phyloP scores from a whole-genome alignment of 352 stramenopile genomes.

The Globisporangium ultimum region DNA sequence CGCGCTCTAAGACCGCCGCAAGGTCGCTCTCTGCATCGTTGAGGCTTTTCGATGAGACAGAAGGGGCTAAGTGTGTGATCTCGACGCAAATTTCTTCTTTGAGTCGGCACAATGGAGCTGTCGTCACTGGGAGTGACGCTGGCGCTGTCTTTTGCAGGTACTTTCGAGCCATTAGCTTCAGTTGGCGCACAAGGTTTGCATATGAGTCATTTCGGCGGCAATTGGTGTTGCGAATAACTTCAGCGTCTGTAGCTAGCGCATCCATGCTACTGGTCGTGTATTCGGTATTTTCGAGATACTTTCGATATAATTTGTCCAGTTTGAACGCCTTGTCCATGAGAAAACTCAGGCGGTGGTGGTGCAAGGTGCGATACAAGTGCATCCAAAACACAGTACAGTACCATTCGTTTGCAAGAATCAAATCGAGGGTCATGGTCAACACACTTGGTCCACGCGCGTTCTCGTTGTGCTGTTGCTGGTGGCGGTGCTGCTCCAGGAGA shows the following conservation, averaged over 20 bases:
- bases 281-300: background rate
- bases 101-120: conserved; percentile 16
- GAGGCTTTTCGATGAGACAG: background rate
- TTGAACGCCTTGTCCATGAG: conserved; percentile 55
- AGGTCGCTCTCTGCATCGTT: conserved; percentile 7
- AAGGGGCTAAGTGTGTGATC: conserved; percentile 8
- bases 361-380: conserved; percentile 50
- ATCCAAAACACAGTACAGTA: conserved; percentile 71
- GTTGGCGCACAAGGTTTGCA: conserved; percentile 11
- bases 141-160: conserved; percentile 21
- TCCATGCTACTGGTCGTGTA: no score
- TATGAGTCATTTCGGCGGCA: background rate
- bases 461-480: conserved; percentile 8
- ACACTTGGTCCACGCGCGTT: conserved; percentile 1
- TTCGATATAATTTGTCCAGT: conserved; percentile 30
- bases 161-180: conserved; percentile 21
- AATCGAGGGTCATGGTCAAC: conserved; percentile 39
- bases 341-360: conserved; percentile 57
- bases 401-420: conserved; percentile 63
- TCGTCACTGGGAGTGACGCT: conserved; percentile 19
- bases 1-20: conserved; percentile 6
- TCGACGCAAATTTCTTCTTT: conserved; percentile 27
- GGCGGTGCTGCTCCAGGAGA: conserved; percentile 15
- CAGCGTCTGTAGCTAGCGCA: no score
- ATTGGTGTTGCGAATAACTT: no score